phyloP scores from a whole-genome alignment of 441 rosid species.

The Adansonia grandidieri region DNA sequence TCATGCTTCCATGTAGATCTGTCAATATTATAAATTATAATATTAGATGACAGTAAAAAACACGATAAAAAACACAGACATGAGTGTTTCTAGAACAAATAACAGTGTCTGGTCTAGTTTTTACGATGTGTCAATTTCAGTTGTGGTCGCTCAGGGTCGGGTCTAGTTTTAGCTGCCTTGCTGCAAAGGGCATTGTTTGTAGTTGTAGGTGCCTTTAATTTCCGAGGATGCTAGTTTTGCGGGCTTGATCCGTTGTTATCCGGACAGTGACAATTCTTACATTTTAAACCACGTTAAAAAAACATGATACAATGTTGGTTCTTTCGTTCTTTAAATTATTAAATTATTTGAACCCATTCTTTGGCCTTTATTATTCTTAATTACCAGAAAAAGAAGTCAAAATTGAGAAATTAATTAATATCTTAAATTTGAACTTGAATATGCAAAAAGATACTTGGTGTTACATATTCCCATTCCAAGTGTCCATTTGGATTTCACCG shows the following conservation, averaged over 20 bases:
- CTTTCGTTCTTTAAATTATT: neutral
- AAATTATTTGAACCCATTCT: neutral
- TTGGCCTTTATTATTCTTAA: neutral
- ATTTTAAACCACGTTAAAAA: neutral
- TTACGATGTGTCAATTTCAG: neutral
- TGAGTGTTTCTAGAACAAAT: no score
- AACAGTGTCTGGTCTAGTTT: no score
- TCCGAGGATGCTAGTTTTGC: neutral
- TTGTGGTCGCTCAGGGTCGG: constrained; percentile 18
- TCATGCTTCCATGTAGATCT: neutral
- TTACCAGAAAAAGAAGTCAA: no score
- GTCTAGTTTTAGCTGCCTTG: neutral
- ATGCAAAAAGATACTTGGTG: neutral
- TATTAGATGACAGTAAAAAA: no score
- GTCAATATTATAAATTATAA: no score
- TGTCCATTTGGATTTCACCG: no score
- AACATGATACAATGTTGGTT: neutral
- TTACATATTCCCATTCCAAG: neutral
- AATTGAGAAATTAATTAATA: neutral
- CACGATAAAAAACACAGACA: no score
- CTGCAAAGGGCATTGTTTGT: neutral
- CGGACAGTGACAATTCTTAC: neutral
- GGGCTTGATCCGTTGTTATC: neutral
- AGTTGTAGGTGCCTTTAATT: neutral
- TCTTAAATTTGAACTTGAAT: neutral